These are phyloP conservation scores for Blumeria graminis DNA, from an alignment of 2,329 filamentous ascomycete species.

Conservation along the genomic window DNA sequence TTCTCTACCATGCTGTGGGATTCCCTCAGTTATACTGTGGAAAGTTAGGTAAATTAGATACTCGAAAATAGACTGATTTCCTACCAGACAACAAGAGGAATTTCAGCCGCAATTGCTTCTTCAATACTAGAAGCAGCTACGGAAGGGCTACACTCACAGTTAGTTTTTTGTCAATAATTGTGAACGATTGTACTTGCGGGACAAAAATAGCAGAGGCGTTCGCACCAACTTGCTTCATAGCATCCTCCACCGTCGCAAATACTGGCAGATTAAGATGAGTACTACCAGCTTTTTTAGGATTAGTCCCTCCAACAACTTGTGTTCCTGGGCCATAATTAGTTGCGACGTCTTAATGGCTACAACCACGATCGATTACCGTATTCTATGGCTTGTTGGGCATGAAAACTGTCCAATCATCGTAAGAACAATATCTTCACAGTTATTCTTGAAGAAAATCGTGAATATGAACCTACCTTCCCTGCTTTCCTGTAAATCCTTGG, in stretches of 20 bases:
- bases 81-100: conserved; percentile 76
- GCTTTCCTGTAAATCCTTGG: conserved; percentile 94
- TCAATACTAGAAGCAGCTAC: conserved; percentile 87
- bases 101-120: conserved; percentile 81
- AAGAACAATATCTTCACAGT: conserved; percentile 5
- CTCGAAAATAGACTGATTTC: conserved; percentile 6
- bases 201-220: conserved; percentile 90
- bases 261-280: conserved; percentile 81
- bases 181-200: conserved; percentile 30
- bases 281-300: conserved; percentile 91
- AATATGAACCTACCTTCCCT: conserved; percentile 51
- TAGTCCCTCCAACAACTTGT: conserved; percentile 92
- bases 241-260: conserved; percentile 72
- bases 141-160: conserved; percentile 39
- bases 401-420: conserved; percentile 43
- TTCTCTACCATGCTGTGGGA: conserved; percentile 71
- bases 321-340: conserved; percentile 37
- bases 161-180: neutral
- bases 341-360: conserved; percentile 6
- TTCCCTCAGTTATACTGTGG: conserved; percentile 69
- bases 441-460: neutral
- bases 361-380: conserved; percentile 42
- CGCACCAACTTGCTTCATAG: conserved; percentile 72
- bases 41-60: conserved; percentile 7
- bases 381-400: conserved; percentile 91